Evolutionary conservation across 192 early-diverging fungal species (phyloP).

Genomic region (Spizellomyces sp.): DNA sequence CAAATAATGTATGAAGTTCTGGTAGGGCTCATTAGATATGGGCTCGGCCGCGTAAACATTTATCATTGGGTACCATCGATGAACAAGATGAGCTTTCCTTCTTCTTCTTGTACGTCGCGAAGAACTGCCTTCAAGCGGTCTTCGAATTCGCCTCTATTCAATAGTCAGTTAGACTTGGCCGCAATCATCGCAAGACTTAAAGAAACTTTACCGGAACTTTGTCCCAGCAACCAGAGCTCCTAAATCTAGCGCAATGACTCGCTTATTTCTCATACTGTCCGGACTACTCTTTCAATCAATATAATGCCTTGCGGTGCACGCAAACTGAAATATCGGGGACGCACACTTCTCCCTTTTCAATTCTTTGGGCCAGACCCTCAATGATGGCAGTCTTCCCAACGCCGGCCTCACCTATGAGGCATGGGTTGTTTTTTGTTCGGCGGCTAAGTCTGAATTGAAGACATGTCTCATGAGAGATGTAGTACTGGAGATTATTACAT

Average conservation of each 20-base stretch:
- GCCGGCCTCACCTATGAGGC: conserved; percentile 71
- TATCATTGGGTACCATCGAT: conserved; percentile 60
- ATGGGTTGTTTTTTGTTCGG: conserved; percentile 81
- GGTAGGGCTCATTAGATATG: background rate
- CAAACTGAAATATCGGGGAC: background rate
- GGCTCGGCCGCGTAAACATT: background rate
- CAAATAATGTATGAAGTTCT: conserved; percentile 89
- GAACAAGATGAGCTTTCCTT: conserved; percentile 83
- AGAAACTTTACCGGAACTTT: conserved; percentile 9
- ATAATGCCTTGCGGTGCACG: background rate
- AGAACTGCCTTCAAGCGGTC: conserved; percentile 89
- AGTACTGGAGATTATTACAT: background rate
- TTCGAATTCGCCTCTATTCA: conserved; percentile 82
- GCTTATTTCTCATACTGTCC: conserved; percentile 68
- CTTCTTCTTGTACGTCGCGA: conserved; percentile 81
- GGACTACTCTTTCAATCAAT: conserved; percentile 40
- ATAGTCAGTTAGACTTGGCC: no score
- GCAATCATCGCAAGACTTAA: no score
- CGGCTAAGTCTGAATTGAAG: conserved; percentile 52
- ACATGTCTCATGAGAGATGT: background rate
- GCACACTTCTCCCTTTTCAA: conserved; percentile 77
- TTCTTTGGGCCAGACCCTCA: conserved; percentile 85
- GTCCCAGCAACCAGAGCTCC: conserved; percentile 44
- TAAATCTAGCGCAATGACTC: conserved; percentile 87
- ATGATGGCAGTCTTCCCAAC: conserved; percentile 73